Percentiles rank a stretch among this genome's conserved stretches.
These are phyloP conservation scores for Prinsepia uniflora DNA, from an alignment of 306 rosid genomes.

Conservation along the genomic window DNA sequence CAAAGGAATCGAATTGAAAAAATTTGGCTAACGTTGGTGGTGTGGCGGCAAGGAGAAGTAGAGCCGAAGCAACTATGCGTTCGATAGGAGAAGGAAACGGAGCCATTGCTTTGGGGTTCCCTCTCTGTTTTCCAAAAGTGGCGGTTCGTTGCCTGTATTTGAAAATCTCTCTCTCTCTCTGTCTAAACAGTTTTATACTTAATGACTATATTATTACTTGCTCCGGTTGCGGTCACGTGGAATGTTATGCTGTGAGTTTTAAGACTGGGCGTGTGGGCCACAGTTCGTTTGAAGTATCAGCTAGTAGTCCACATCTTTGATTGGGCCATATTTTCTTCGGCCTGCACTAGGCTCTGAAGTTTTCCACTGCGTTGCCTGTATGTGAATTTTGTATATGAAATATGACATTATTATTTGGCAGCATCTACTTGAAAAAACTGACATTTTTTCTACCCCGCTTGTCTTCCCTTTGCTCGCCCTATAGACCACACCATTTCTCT, in stretches of 20 bases:
- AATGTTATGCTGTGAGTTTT: background rate
- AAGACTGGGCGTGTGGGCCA: background rate
- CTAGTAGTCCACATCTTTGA: background rate
- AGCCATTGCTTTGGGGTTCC: constrained; percentile 31
- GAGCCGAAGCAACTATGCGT: constrained; percentile 65
- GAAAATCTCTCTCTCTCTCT: background rate
- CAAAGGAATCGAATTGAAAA: background rate
- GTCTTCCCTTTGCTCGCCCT: background rate
- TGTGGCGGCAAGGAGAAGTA: constrained; percentile 56
- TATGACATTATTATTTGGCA: too few relatives aligned
- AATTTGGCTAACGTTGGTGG: constrained; percentile 36
- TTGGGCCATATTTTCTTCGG: background rate
- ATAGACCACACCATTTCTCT: background rate
- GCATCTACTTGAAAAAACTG: too few relatives aligned
- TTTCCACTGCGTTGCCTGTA: background rate
- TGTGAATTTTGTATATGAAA: too few relatives aligned
- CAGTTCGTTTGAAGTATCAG: background rate
- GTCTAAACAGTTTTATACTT: background rate
- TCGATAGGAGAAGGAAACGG: constrained; percentile 60
- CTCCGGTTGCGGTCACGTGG: background rate
- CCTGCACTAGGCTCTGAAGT: background rate
- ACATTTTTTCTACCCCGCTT: background rate
- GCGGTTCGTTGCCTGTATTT: constrained; percentile 47
- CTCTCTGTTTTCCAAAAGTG: constrained; percentile 33
- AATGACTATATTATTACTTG: background rate